Conservation (phyloP, 2,329 filamentous ascomycete genomes). For the Penicillium sp. region DNA sequence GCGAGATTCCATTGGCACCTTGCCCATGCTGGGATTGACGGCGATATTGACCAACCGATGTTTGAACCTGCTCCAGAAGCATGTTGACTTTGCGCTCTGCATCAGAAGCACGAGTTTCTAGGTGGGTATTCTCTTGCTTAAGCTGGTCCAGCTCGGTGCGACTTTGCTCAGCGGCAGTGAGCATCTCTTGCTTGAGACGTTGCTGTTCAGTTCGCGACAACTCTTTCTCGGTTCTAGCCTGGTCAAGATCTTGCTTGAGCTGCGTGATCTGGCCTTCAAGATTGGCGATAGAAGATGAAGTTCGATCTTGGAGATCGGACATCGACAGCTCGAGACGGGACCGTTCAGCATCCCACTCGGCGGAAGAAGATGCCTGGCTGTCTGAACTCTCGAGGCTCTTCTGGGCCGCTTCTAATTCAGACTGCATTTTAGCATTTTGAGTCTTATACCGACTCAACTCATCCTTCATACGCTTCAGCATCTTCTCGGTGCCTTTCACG, state of each 20-base stretch:
- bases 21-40: slow-evolving; percentile 60
- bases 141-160: slow-evolving; percentile 74
- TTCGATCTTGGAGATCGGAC: slow-evolving; percentile 64
- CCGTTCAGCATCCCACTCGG: slow-evolving; percentile 74
- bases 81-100: slow-evolving; percentile 91
- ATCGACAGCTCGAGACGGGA: slow-evolving; percentile 66
- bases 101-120: slow-evolving; percentile 82
- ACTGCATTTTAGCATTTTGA: slow-evolving; percentile 77
- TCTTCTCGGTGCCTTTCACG: slow-evolving; percentile 97
- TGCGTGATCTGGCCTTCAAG: slow-evolving; percentile 70
- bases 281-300: slow-evolving; percentile 62
- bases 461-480: slow-evolving; percentile 97
- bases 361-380: slow-evolving; percentile 44
- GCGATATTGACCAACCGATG: slow-evolving; percentile 90
- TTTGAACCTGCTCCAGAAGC: slow-evolving; percentile 90
- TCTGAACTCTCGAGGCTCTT: slow-evolving; percentile 48
- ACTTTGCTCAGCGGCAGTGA: slow-evolving; percentile 52
- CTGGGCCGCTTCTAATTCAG: slow-evolving; percentile 70
- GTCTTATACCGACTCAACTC: slow-evolving; percentile 90
- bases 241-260: slow-evolving; percentile 67
- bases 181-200: slow-evolving; percentile 57
- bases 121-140: slow-evolving; percentile 73
- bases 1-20: slow-evolving; percentile 42
- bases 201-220: slow-evolving; percentile 57
- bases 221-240: slow-evolving; percentile 67